A percentile compares a stretch with the other conserved stretches of the same genome.
phyloP scores from a whole-genome alignment of 2,329 filamentous ascomycete genomes.

The Botryotinia globosa region DNA sequence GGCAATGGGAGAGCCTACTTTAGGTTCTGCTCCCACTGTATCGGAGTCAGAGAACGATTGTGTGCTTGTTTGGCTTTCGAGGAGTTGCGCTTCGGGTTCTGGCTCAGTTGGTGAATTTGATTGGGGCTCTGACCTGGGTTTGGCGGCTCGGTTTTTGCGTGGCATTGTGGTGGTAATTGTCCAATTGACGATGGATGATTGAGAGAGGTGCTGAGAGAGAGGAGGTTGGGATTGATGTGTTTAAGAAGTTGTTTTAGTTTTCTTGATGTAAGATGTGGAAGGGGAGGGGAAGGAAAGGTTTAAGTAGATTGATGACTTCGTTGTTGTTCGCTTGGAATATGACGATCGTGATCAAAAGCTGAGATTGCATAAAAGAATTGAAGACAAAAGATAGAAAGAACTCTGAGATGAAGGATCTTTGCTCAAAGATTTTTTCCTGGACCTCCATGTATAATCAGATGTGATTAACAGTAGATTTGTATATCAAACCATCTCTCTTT shows the following conservation, averaged over 20 bases:
- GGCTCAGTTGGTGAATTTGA: not conserved
- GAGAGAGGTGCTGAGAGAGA: not conserved
- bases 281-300: not conserved
- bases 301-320: not conserved
- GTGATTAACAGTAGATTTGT: not conserved
- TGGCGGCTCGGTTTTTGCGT: not conserved
- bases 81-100: not conserved
- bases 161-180: not conserved
- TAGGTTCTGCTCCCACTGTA: not conserved
- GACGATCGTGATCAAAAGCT: not conserved
- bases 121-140: not conserved
- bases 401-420: not conserved
- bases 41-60: not conserved
- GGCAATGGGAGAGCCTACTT: not conserved
- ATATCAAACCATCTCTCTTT: not conserved
- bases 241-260: not conserved
- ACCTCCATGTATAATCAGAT: fast-evolving
- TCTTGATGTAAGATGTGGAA: not conserved
- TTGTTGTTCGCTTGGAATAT: not conserved
- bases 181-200: not conserved
- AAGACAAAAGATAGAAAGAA: not conserved
- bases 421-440: fast-evolving
- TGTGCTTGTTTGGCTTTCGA: not conserved
- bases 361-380: not conserved
- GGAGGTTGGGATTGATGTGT: not conserved